Percentiles rank a stretch among this genome's conserved stretches.
These are phyloP conservation scores for Penicillium janthinellum DNA, from an alignment of 2,329 filamentous ascomycete species.

Conservation along the genomic window DNA sequence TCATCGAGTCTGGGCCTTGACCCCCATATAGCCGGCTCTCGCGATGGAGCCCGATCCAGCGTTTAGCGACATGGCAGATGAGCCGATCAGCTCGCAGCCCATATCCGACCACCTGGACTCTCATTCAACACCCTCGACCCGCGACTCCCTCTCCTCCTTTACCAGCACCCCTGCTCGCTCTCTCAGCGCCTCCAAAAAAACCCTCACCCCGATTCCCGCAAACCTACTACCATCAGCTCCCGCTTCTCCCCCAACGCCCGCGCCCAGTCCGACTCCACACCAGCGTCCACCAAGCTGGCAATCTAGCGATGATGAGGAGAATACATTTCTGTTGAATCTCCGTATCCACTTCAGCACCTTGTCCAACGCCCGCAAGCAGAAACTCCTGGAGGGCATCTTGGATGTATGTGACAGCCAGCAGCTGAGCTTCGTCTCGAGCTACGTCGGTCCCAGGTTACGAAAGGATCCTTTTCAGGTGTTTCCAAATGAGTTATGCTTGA, in stretches of 20 bases:
- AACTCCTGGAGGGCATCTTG: conserved; percentile 81
- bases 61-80: conserved; percentile 23
- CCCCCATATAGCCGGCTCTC: conserved; percentile 3
- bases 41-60: conserved; percentile 26
- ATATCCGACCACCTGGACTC: conserved; percentile 23
- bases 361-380: conserved; percentile 73
- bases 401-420: conserved; percentile 95
- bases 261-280: conserved; percentile 65
- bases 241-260: conserved; percentile 67
- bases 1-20: neutral
- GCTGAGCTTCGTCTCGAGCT: conserved; percentile 93
- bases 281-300: conserved; percentile 58
- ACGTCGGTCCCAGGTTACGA: conserved; percentile 90
- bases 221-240: conserved; percentile 66
- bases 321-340: conserved; percentile 77
- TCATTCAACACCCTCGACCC: conserved; percentile 39
- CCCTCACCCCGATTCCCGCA: conserved; percentile 56
- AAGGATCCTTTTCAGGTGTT: conserved; percentile 93
- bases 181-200: conserved; percentile 36
- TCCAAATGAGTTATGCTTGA: conserved; percentile 87
- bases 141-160: conserved; percentile 22
- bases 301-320: conserved; percentile 65
- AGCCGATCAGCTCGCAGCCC: conserved; percentile 19
- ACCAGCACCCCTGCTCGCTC: conserved; percentile 23
- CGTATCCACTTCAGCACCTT: conserved; percentile 78